Conservation (phyloP, 768 basidiomycete genomes). For the Lanmaoa pseudosensibilis region DNA sequence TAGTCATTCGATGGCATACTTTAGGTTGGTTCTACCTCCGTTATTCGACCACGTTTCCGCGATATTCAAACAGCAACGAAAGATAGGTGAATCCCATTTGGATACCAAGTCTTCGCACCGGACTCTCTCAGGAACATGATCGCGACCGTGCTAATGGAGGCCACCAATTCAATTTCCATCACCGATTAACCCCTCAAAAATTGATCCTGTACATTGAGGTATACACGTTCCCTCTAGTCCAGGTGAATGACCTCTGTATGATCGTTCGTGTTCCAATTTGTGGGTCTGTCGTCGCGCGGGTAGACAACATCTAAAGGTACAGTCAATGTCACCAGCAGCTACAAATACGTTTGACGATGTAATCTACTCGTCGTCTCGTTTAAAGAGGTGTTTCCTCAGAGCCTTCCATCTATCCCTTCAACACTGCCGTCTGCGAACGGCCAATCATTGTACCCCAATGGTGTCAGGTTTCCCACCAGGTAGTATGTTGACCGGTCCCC, state of each 20-base stretch:
- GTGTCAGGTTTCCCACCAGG: slow-evolving; percentile 21
- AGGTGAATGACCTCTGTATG: background rate
- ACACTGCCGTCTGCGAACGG: slow-evolving; percentile 21
- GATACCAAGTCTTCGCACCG: too few relatives aligned
- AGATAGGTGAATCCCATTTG: too few relatives aligned
- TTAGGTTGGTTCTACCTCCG: too few relatives aligned
- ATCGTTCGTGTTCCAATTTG: background rate
- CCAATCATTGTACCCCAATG: slow-evolving; percentile 34
- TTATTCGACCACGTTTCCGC: too few relatives aligned
- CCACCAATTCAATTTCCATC: background rate
- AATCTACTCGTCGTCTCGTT: background rate
- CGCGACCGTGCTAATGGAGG: background rate
- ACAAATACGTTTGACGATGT: background rate
- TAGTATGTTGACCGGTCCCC: slow-evolving; percentile 26
- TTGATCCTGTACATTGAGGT: background rate
- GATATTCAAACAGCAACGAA: too few relatives aligned
- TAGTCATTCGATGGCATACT: too few relatives aligned
- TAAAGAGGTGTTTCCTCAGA: background rate
- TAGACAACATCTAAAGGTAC: too few relatives aligned
- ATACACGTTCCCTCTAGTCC: too few relatives aligned
- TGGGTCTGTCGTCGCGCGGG: too few relatives aligned
- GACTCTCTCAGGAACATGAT: background rate
- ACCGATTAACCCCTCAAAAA: background rate
- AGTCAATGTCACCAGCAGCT: background rate
- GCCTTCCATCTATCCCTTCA: background rate